Base-by-base conservation (phyloP, 2,329 filamentous ascomycete species). In the Graphilbum sp. region DNA sequence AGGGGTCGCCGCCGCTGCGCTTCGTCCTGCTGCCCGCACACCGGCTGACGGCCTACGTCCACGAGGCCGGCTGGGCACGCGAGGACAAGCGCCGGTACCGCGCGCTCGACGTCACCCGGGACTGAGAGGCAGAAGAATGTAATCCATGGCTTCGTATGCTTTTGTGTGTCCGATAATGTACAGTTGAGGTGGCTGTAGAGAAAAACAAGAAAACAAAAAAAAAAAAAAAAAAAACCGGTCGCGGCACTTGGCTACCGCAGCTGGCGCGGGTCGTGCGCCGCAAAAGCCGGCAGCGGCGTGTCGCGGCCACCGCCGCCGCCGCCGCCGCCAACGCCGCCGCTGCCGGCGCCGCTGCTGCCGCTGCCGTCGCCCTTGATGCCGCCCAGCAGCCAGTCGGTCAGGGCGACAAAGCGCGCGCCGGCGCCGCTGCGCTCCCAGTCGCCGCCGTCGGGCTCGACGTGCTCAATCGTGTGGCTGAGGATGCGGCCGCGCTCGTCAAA, bases 351-450 rank as follows among this genome's bases (percentile, higher is more conserved):
- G 23, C 44, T 32, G 45, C 42, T 38, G 18, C 5, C 3, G 47
- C 39, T 35, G 17, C 49, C 33, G 33, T 48, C 41, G n/a, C 62
- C 59, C 41, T 57, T 60, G 47, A 87, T 79, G 36, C 80, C 80
- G 2, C 87, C 86, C 30, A 96, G 65, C 45, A 98, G 60, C 88
- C 90, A 96, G 54, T 98, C 90, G 15, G 90, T 95, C 46, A 96
- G 62, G 13, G 81, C 86, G 15, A 96, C 85, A 17, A 98, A 81
- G 52, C 79, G 83, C 18, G 83, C 79, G 20, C 82, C 74, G n/a
- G 78, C 63, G n/a, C n/a, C n/a, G 15, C 75, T 86, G 45, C 73
- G 75, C 50, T 95, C 87, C 75, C 80, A 92, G 43, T 84, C 75
- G 30, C 79, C 74, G 15, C 79, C 77, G 50, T 90, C 79, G 11